Base-by-base conservation (phyloP, 2,329 filamentous ascomycete species). In the Clonostachys byssicola region DNA sequence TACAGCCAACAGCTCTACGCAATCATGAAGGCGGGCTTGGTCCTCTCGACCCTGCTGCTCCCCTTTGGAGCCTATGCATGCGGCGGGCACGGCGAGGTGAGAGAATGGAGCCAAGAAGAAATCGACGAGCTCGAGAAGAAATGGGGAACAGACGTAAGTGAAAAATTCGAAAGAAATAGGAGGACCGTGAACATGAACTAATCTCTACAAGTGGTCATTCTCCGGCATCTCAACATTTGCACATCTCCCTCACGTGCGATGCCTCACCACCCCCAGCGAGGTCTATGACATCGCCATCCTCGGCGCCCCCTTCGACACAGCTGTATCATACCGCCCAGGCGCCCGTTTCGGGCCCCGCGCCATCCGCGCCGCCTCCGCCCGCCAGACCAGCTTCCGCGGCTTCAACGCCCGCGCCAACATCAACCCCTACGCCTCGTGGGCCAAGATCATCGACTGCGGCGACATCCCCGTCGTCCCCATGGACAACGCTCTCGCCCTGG, bases 391-490 rank as follows among this genome's bases (percentile, higher is more conserved):
- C 3, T 89, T 87, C 64, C 81, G 89, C 40, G 86, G 86, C 60
- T 71, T 88, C 77, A 96, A 96, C 67, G 81, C 87, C 3, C 83
- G 90, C 18, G 90, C 89, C 3, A 78, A 77, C 35, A 78, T 96
- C 54, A 96, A 96, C 65, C 89, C 91, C 0, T 96, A 94, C 69
- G 72, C 74, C 40, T 86, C 79, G 48, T 92, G 87, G 86, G 86
- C 88, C 9, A 89, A 80, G 44, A 81, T 96, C 49, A 73, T 92
- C 44, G 92, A 96, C 72, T 96, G 92, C 64, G 92, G 92, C 42
- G 92, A 96, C 62, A 90, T 96, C 47, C 90, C 92, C 30, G 76
- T 95, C 54, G 89, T 86, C 1, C 91, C 91, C 0, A 86, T 95
- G 56, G 90, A 96, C 70, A 96, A 96, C 63, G 81, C 74, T 2